Evolutionary conservation across 345 rosid species (phyloP).

Genomic region (Eucalyptus erythrocorys): DNA sequence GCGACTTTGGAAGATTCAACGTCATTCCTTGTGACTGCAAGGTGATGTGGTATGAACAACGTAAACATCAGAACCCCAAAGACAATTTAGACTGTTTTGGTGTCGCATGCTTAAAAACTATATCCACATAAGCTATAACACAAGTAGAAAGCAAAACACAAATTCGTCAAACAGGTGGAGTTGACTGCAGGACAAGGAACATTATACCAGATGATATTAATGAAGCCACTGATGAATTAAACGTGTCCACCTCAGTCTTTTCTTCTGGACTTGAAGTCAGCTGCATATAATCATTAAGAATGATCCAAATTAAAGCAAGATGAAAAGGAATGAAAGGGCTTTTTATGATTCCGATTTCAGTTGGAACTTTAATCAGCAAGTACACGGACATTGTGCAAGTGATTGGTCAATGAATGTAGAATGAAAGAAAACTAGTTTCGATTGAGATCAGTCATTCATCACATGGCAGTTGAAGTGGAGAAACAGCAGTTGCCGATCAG

Average conservation of each 20-base stretch:
- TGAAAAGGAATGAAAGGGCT: not conserved
- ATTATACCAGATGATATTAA: slow-evolving; percentile 68
- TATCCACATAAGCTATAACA: not conserved
- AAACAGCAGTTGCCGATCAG: not conserved
- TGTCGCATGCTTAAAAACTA: not conserved
- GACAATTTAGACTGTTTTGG: not conserved
- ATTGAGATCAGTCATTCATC: not conserved
- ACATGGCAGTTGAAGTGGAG: not conserved
- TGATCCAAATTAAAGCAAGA: not conserved
- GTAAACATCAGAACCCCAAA: not conserved
- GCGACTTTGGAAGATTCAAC: slow-evolving; percentile 67
- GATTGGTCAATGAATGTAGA: not conserved
- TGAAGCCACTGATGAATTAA: slow-evolving; percentile 68
- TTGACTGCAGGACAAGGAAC: not conserved
- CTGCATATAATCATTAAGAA: slow-evolving; percentile 21
- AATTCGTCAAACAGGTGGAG: not conserved
- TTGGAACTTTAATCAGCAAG: not conserved
- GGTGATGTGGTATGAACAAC: not conserved
- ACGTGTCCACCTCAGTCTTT: slow-evolving; percentile 53
- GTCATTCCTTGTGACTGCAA: slow-evolving; percentile 59
- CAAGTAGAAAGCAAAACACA: not conserved
- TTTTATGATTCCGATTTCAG: not conserved
- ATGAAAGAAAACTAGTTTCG: not conserved
- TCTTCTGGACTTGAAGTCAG: slow-evolving; percentile 64
- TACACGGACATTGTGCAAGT: not conserved